These are phyloP conservation scores for Volutella citrinella DNA, from an alignment of 2,329 filamentous ascomycete genomes.

Conservation along the genomic window DNA sequence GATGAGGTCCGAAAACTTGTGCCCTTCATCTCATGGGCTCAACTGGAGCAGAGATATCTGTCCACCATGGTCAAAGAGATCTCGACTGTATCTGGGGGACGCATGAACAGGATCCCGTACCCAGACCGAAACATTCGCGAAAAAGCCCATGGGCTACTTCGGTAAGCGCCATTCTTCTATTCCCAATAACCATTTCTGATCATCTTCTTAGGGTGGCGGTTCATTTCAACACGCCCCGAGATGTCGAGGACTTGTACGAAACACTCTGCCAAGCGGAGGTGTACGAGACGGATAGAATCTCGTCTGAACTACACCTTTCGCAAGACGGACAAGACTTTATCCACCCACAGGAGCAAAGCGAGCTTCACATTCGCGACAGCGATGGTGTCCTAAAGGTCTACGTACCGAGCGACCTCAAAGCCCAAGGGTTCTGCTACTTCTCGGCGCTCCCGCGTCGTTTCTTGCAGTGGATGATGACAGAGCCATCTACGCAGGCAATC, in stretches of 20 bases:
- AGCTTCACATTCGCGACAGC: slow-evolving; percentile 29
- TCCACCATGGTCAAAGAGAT: slow-evolving; percentile 32
- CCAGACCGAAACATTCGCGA: slow-evolving; percentile 23
- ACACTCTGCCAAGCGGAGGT: slow-evolving; percentile 15
- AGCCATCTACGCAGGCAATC: slow-evolving; percentile 12
- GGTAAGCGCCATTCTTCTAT: slow-evolving; percentile 24
- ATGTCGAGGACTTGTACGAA: slow-evolving; percentile 11
- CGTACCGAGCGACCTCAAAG: slow-evolving; percentile 25
- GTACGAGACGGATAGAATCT: slow-evolving; percentile 30
- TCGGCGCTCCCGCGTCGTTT: slow-evolving; percentile 25
- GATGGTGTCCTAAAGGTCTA: slow-evolving; percentile 23
- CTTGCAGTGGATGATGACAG: slow-evolving; percentile 34
- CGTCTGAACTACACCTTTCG: slow-evolving; percentile 21
- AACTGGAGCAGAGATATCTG: slow-evolving; percentile 29
- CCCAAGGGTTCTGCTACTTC: slow-evolving; percentile 28
- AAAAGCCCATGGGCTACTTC: slow-evolving; percentile 29
- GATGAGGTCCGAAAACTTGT: slow-evolving; percentile 28
- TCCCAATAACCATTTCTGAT: no score
- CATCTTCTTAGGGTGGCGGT: slow-evolving; percentile 16
- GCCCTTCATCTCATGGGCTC: slow-evolving; percentile 33
- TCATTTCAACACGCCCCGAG: slow-evolving; percentile 18
- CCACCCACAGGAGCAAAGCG: slow-evolving; percentile 15
- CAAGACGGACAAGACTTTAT: slow-evolving; percentile 22
- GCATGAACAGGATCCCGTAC: slow-evolving; percentile 16
- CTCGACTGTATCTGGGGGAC: slow-evolving; percentile 21